Base-by-base conservation (phyloP, 176 grass and related monocot species). In the Triticum dicoccoides region DNA sequence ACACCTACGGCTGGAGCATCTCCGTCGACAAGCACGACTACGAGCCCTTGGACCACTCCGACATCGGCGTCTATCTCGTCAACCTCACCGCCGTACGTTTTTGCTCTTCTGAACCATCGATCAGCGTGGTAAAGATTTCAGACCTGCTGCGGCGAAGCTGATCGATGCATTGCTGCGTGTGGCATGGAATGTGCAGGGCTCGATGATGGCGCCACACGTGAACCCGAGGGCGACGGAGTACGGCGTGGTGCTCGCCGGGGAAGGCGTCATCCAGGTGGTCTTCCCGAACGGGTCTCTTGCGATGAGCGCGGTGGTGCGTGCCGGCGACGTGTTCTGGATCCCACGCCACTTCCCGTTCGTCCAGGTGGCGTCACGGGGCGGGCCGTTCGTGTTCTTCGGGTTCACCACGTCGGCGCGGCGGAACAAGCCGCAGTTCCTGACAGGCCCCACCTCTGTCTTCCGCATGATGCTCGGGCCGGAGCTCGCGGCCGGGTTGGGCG, bases 261-360 rank as follows among this genome's bases (percentile, higher is more conserved):
- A 88, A 0, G 97, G 94, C 54, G 39, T 11, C 32, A 80, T 98
- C 69, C 82, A 96, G 65, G 90, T 96, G 52, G 93, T 90, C 54
- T 94, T 85, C 79, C 97, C 97, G 58, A 98, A 96, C 75, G 97
- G 97, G 32, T 87, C 94, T 25, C 77, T 86, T 5, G 94, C 94
- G 51, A 94, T 91, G 97, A 90, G 88, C 65, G 88, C 88, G 23
- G 11, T 24, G 80, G 85, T 96, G 82, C 62, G 69, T 11, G 67
- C 77, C 33, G 92, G 94, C 51, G 94, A 96, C 64, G 94, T 93
- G 76, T 98, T 98, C 80, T 92, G 84, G 84, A 93, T 98, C 79
- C 97, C 97, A 33, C 97, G 90, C 64, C 94, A 87, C 86, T 94
- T 94, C 88, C 92, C 92, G 0, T 98, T 98, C 87, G 94, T 89